Base-by-base conservation (phyloP, 2,329 filamentous ascomycete genomes). In the Blumeria hordei region DNA sequence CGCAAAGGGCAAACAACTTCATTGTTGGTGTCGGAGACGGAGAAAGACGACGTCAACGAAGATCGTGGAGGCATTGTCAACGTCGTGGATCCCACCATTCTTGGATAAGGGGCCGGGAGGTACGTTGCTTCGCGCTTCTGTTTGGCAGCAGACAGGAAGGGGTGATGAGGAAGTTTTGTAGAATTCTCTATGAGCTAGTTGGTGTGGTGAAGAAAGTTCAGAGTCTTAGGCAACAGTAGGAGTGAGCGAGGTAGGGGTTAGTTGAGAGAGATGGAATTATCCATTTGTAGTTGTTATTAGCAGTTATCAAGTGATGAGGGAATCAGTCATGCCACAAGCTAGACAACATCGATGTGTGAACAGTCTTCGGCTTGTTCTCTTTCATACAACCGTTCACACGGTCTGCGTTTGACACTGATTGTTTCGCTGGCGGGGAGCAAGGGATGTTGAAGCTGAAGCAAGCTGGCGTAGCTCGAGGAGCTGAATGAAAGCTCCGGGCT, bases 1-100 rank as follows among this genome's bases (percentile, higher is more conserved):
- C 81, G 81, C 69, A 98, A 74, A 62, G 92, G 92, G 71, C 92
- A 98, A 66, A 95, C 85, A 67, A 98, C 92, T 71, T 96, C 90
- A 69, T 93, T 93, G 69, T 85, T 90, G 69, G 83, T 78, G 74
- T 94, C 87, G 64, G 85, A 85, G 64, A 94, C 85, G 62, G 87
- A 88, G 69, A 94, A 94, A 61, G 87, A 92, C 66, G 85, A 86
- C 59, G 85, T 92, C 66, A 94, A 75, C 62, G 85, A 82, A 64
- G 84, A 79, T 76, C 86, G 81, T 66, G 87, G 87, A 71, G 88
- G 88, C 88, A 94, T 94, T 71, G 62, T 62, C 54, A 64, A 55
- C 35, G 59, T 75, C 75, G 32, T 8, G 14, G 73, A 73, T 70
- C 72, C 73, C 72, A 75, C 75, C 76, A 78, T 74, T 68, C 69